phyloP scores from a whole-genome alignment of 495 filamentous ascomycete genomes.

The Letharia lupina region DNA sequence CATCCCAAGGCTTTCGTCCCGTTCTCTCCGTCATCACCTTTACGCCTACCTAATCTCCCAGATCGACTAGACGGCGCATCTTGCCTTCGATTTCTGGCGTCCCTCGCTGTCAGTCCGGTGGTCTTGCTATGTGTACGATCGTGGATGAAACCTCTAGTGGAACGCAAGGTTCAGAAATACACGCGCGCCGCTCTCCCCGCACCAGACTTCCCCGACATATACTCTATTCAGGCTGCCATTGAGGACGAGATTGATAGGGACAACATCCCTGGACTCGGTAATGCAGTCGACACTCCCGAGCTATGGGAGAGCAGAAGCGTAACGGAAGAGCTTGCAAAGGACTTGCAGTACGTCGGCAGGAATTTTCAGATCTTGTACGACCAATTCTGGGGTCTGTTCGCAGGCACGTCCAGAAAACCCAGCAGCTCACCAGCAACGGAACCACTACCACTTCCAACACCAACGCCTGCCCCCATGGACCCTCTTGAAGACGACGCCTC shows the following conservation, averaged over 20 bases:
- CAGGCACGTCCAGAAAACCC: background rate
- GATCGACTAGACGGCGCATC: background rate
- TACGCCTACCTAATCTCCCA: slow-evolving; percentile 32
- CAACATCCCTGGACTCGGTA: slow-evolving; percentile 19
- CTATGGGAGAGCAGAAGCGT: background rate
- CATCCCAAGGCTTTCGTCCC: slow-evolving; percentile 33
- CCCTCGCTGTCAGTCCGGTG: slow-evolving; percentile 32
- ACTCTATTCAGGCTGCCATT: slow-evolving; percentile 39
- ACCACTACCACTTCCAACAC: background rate
- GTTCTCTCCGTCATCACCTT: slow-evolving; percentile 32
- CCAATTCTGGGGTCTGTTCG: background rate
- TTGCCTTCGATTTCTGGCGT: slow-evolving; percentile 22
- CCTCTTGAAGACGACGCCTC: background rate
- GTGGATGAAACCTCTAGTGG: slow-evolving; percentile 36
- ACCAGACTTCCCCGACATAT: slow-evolving; percentile 36
- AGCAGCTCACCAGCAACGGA: background rate
- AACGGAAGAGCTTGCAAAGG: slow-evolving; percentile 16
- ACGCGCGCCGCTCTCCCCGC: slow-evolving; percentile 40
- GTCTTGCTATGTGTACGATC: slow-evolving; percentile 32
- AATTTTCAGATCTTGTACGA: slow-evolving; percentile 15
- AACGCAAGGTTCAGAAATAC: slow-evolving; percentile 38
- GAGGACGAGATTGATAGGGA: slow-evolving; percentile 36
- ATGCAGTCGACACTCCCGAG: background rate
- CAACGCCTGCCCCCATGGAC: background rate
- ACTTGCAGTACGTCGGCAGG: slow-evolving; percentile 19